Evolutionary conservation across 768 basidiomycete species (phyloP).

Genomic region (Rhizopogon vulgaris): DNA sequence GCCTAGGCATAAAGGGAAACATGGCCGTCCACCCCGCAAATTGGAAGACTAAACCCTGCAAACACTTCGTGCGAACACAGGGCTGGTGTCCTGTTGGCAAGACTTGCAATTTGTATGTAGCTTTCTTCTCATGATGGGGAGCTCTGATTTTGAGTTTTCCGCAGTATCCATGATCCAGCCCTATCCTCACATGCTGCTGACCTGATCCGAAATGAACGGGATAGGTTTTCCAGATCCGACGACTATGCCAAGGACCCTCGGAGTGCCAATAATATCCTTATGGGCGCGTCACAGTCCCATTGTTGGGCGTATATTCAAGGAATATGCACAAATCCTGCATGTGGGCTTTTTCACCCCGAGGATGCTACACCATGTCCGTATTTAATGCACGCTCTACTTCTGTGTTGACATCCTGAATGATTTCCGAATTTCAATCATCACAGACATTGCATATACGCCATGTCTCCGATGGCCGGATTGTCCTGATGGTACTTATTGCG

Average conservation of each 20-base stretch:
- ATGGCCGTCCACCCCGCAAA: constrained; percentile 12
- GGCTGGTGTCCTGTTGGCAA: constrained; percentile 39
- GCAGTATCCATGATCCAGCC: constrained; percentile 15
- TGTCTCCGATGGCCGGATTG: constrained; percentile 30
- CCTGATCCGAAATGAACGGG: not conserved
- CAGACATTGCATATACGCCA: constrained; percentile 31
- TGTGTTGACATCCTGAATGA: not conserved
- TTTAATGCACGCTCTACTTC: not conserved
- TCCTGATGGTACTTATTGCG: constrained; percentile 15
- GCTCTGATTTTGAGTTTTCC: not conserved
- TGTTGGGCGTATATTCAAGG: constrained; percentile 35
- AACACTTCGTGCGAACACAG: constrained; percentile 34
- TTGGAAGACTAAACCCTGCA: constrained; percentile 34
- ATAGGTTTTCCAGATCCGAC: not conserved
- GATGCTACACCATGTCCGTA: constrained; percentile 28
- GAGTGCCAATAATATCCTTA: not conserved
- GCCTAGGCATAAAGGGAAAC: not conserved
- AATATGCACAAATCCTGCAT: constrained; percentile 19
- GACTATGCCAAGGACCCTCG: not conserved
- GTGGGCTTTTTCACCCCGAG: constrained; percentile 27
- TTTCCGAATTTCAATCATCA: not conserved
- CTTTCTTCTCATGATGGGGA: not conserved
- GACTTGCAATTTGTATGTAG: constrained; percentile 36
- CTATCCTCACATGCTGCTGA: not conserved
- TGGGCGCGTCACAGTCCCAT: constrained; percentile 17